Base-by-base conservation (phyloP, 2,329 filamentous ascomycete species). In the Trichoderma endophyticum region DNA sequence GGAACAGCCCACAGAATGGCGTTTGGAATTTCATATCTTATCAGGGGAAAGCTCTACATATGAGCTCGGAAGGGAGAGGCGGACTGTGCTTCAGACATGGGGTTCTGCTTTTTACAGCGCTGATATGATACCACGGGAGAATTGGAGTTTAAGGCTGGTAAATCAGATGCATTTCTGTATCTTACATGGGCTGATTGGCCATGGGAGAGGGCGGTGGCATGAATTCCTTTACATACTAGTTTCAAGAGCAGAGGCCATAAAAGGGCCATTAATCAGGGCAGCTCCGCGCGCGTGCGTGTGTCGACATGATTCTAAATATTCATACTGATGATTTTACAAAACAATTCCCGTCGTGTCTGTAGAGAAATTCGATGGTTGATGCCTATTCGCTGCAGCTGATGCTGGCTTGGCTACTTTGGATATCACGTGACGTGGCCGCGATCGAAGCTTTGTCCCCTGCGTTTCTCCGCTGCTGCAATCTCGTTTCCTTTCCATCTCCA, bases 111-210 rank as follows among this genome's bases (percentile, higher is more conserved):
- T 51, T 74, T 69, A 73, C 74, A 51, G 66, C 73, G 59, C 73
- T 76, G 77, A 79, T 75, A 81, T 81, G 80, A 81, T 81, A 81
- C 80, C 80, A 81, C 73, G 76, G 77, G 66, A 78, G 74, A 56
- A 73, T 66, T 76, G 80, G 80, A 75, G 77, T 79, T 77, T 77
- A 74, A 73, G 74, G 78, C 76, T 74, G 75, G 74, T 69, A 61
- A 26, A 60, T 61, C 66, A 61, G 66, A 68, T 69, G 54, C 66
- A 69, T 75, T 75, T 73, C 71, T 65, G 67, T 73, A 59, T 63
- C 59, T 72, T 60, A 62, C 51, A 54, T 24, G 34, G 63, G 63
- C 28, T 36, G 36, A 21, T 68, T 67, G 60, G 24, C 62, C 56
- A 64, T 70, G 54, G 34, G 30, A 60, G 57, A 60, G 9, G 36